Evolutionary conservation across 306 rosid genomes (phyloP), one percentile per base, ranked within the genome.

Genomic region (Rosa multiflora): DNA sequence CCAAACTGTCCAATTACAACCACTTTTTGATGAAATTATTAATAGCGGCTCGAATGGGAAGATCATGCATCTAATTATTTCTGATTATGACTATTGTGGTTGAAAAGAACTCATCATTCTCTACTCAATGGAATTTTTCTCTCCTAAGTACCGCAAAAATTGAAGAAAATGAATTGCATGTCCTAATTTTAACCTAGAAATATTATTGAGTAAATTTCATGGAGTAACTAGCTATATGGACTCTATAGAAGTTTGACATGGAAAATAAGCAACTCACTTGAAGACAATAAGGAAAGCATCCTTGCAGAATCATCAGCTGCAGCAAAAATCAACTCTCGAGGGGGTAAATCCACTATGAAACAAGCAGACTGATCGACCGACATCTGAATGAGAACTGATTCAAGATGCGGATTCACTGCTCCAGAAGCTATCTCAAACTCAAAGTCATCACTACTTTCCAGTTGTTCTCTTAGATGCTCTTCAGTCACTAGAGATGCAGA

Each of bases 371-470:
- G 99, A 73, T 91, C 97, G 73, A 89, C 90, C 77, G 92, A 86
- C 93, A 95, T 87, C 84, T 86, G 93, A 83, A 40, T 80, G 79
- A 95, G 89, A 85, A 86, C 90, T 86, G 79, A 80, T 86, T 95
- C 99, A 68, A 95, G 62, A 74, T 81, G 78, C 29, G 89, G 83
- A 81, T 81, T 77, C 73, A 93, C 89, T 32, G 94, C 87, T 78
- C 93, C 87, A 21, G 86, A 87, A 58, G 97, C 97, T 58, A 95
- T 83, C 85, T 95, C 99, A 90, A 95, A 95, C 90, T 95, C 99
- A 73, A 90, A 90, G 40, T 89, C 96, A 52, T 90, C 84, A 79
- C 82, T 80, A 61, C 84, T 92, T 83, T 93, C 99, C 47, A 95
- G 83, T 86, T 83, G 74, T 88, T 85, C 94, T 78, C 79, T 83